Base-by-base conservation (phyloP, 2,329 filamentous ascomycete genomes). In the Fusarium dlaminii region DNA sequence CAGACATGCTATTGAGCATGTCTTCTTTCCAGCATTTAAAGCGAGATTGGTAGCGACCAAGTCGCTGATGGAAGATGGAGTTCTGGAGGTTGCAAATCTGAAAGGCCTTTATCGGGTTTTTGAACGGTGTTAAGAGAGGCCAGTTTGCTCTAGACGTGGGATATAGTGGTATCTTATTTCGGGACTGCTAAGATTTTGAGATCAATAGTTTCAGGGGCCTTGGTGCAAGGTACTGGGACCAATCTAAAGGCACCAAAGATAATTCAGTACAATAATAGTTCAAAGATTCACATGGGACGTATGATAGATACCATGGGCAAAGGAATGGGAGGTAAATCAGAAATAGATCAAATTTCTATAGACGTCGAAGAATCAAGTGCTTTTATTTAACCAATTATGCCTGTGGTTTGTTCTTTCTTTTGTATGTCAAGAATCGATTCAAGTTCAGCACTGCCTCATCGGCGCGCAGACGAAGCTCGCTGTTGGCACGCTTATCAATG, bases 61-160 rank as follows among this genome's bases (percentile, higher is more conserved):
- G 73, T 87, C 88, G 10, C 83, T 98, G 77, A 89, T 97, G 83
- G 90, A 91, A 57, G 93, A 91, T 1, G 89, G 86, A 14, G 90
- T 98, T 17, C 84, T 97, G 52, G 96, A 99, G 82, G 90, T 98
- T 55, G 96, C 96, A 5, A 94, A 97, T 83, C 82, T 98, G 67
- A 98, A 98, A 82, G 95, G 95, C 0, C 81, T 99, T 66, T 99
- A 99, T 82, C 87, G 94, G 51, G 95, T 98, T 6, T 99, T 99
- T 86, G 96, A 99, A 84, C 87, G 96, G 62, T 98, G 96, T 82
- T 98, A 82, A 89, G 51, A 54, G 40, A 60, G 37, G 27, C 30
- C 42, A 24, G 55, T 32, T 29, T 37, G n/a, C 42, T 57, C 42
- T 57, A 64, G 46, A 67, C 27, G 17, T 49, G 51, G 46, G 37